phyloP scores from a whole-genome alignment of 2,329 filamentous ascomycete genomes.

The Alternaria sp. region DNA sequence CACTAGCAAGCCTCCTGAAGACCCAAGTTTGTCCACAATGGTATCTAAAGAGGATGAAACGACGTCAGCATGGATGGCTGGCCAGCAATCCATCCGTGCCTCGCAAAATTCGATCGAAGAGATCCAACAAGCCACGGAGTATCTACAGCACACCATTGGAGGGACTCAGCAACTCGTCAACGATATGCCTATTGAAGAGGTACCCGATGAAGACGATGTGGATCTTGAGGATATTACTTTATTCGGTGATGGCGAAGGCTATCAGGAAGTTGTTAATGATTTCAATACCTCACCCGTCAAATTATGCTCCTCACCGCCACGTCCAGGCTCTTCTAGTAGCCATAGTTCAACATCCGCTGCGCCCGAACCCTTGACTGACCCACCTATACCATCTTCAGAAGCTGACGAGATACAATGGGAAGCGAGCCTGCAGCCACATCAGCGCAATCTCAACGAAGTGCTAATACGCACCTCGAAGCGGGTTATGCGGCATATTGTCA shows the following conservation, averaged over 20 bases:
- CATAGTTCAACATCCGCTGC: conserved; percentile 42
- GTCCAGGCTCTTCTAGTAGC: conserved; percentile 31
- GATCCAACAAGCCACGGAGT: neutral
- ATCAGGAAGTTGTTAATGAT: neutral
- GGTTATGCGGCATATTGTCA: conserved; percentile 57
- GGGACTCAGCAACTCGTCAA: neutral
- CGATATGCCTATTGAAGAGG: conserved; percentile 11
- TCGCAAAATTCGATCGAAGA: neutral
- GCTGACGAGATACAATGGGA: conserved; percentile 52
- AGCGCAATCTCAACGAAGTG: conserved; percentile 50
- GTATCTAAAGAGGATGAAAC: no score
- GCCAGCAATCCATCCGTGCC: no score
- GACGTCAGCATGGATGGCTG: neutral
- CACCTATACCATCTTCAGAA: conserved; percentile 29
- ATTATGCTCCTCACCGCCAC: conserved; percentile 37
- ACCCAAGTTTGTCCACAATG: no score
- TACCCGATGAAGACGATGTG: conserved; percentile 1
- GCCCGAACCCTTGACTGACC: conserved; percentile 25
- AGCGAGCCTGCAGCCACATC: conserved; percentile 50
- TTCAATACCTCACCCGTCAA: conserved; percentile 13
- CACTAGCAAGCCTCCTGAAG: neutral
- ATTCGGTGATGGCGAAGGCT: conserved; percentile 7
- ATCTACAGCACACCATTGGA: neutral
- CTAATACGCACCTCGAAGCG: conserved; percentile 54
- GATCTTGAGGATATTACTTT: conserved; percentile 23